Evolutionary conservation across 2,329 filamentous ascomycete species (phyloP).

Genomic region (Neoascochyta sp.): DNA sequence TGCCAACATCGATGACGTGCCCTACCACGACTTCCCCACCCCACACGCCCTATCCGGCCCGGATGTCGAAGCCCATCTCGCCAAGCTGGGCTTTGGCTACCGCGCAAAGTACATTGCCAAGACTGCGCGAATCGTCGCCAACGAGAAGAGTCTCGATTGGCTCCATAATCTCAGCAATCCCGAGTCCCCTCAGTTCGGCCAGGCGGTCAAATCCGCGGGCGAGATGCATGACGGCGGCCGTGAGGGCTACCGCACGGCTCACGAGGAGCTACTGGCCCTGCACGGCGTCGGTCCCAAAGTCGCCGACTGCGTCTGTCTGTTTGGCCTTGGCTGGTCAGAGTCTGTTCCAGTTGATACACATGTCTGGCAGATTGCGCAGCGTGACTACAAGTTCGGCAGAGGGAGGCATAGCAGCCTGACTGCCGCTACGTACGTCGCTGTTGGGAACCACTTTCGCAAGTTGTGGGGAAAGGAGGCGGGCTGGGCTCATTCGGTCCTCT

Average conservation of each 20-base stretch:
- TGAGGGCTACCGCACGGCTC: slow-evolving; percentile 72
- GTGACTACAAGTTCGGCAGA: slow-evolving; percentile 90
- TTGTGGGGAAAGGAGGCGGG: slow-evolving; percentile 93
- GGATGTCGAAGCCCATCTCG: slow-evolving; percentile 74
- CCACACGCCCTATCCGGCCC: slow-evolving; percentile 68
- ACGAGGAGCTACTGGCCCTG: slow-evolving; percentile 72
- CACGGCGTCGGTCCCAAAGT: slow-evolving; percentile 95
- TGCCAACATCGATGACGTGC: slow-evolving; percentile 62
- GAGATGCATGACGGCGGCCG: slow-evolving; percentile 51
- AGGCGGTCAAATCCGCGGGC: slow-evolving; percentile 43
- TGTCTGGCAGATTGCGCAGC: slow-evolving; percentile 94
- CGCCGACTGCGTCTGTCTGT: slow-evolving; percentile 91
- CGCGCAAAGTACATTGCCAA: slow-evolving; percentile 87
- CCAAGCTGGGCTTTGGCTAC: slow-evolving; percentile 88
- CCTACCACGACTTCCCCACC: slow-evolving; percentile 83
- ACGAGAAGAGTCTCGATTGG: slow-evolving; percentile 66
- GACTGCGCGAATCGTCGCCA: slow-evolving; percentile 73
- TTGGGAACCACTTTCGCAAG: slow-evolving; percentile 82
- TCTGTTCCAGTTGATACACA: slow-evolving; percentile 96
- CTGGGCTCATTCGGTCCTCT: slow-evolving; percentile 96
- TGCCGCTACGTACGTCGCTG: slow-evolving; percentile 81
- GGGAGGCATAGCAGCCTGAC: slow-evolving; percentile 80
- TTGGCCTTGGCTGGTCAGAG: slow-evolving; percentile 95
- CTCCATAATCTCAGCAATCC: slow-evolving; percentile 74
- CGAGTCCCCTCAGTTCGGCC: slow-evolving; percentile 60